These are phyloP conservation scores for Amanita rimosa DNA, from an alignment of 768 basidiomycete species.

Conservation along the genomic window DNA sequence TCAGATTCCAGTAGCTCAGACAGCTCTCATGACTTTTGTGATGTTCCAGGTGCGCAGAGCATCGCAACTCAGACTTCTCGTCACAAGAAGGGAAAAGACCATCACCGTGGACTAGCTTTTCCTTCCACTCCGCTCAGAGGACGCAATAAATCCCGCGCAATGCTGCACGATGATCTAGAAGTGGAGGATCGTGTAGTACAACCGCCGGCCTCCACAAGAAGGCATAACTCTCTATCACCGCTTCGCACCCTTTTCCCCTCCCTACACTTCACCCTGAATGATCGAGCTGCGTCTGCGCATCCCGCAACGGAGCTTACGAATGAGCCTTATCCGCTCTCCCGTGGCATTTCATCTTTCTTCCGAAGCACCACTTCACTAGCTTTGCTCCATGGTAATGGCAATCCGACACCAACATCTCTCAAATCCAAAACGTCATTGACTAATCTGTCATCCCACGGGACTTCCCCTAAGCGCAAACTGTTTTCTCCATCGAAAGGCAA, in stretches of 20 bases:
- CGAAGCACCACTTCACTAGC: slow-evolving; percentile 5
- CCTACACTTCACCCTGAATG: not conserved
- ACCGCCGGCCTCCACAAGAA: not conserved
- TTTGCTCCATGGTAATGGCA: not conserved
- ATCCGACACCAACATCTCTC: slow-evolving; percentile 2
- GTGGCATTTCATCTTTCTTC: slow-evolving; percentile 1
- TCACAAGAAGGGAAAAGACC: not conserved
- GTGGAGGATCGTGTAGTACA: not conserved
- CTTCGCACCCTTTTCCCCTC: slow-evolving; percentile 6
- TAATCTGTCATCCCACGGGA: not conserved
- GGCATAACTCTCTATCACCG: slow-evolving; percentile 4
- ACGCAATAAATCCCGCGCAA: not conserved
- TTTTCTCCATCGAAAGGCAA: slow-evolving; percentile 1
- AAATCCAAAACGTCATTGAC: slow-evolving; percentile 1
- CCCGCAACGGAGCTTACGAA: not conserved
- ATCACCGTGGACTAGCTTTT: not conserved
- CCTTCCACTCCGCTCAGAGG: not conserved
- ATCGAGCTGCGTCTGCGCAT: slow-evolving; percentile 5
- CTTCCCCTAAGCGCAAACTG: not conserved
- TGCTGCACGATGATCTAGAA: not conserved
- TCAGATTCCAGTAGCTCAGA: slow-evolving; percentile 4
- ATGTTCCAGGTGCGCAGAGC: not conserved
- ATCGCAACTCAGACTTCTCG: not conserved
- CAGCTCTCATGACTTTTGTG: slow-evolving; percentile 1
- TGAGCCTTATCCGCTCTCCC: not conserved